A percentile compares a stretch with the other conserved stretches of the same genome.
phyloP scores from a whole-genome alignment of 1,284 basidiomycete genomes.

The Taiwanofungus camphoratus region DNA sequence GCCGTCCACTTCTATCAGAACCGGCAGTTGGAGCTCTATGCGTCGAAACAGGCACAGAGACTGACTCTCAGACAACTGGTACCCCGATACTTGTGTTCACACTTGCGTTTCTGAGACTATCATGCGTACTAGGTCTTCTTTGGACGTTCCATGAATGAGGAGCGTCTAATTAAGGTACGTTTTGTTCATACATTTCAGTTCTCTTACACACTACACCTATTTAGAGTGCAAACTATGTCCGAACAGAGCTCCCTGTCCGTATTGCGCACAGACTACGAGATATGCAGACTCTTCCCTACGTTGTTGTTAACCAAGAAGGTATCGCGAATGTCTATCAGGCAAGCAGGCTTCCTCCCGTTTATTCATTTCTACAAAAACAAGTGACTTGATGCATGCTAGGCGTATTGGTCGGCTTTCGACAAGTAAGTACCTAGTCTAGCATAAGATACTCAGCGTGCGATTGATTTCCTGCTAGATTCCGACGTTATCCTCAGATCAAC shows the following conservation, averaged over 20 bases:
- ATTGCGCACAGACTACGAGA: conserved; percentile 87
- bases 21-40: conserved; percentile 77
- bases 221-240: conserved; percentile 85
- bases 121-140: conserved; percentile 48
- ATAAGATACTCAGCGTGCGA: conserved; percentile 12
- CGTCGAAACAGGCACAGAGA: conserved; percentile 65
- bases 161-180: conserved; percentile 65
- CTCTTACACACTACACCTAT: not conserved
- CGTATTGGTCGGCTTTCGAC: conserved; percentile 80
- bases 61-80: conserved; percentile 82
- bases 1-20: conserved; percentile 78
- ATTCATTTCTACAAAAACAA: conserved; percentile 1
- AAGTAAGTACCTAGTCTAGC: conserved; percentile 41
- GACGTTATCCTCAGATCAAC: conserved; percentile 70
- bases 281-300: conserved; percentile 81
- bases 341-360: conserved; percentile 20
- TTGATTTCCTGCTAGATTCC: conserved; percentile 46
- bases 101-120: not conserved
- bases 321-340: conserved; percentile 85
- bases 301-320: conserved; percentile 84
- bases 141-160: conserved; percentile 71
- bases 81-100: conserved; percentile 20
- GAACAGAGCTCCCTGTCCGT: conserved; percentile 82
- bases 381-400: conserved; percentile 31
- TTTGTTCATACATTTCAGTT: not conserved